phyloP scores from a whole-genome alignment of 169 alveolate genomes.

The Eimeria sp. region DNA sequence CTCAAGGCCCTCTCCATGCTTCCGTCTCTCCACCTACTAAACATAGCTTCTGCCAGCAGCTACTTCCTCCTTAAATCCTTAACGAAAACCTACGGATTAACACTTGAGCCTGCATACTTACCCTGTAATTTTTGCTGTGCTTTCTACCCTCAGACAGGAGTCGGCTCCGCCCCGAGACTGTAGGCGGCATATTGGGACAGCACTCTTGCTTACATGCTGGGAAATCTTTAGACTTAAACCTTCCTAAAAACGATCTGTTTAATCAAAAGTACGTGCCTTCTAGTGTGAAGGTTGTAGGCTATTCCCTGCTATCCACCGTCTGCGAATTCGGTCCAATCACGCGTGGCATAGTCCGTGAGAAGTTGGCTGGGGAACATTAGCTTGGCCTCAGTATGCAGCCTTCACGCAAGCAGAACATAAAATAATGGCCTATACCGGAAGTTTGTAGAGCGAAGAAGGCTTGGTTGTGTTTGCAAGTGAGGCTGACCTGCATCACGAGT shows the following conservation, averaged over 20 bases:
- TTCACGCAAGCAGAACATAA: not conserved
- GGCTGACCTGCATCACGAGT: not conserved
- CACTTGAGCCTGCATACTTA: not conserved
- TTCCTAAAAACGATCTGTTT: not conserved
- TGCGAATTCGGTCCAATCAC: not conserved
- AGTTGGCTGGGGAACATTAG: too few species aligned
- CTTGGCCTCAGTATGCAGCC: too few species aligned
- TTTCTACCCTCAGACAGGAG: constrained; percentile 1
- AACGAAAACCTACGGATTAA: not conserved
- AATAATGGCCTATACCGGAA: not conserved
- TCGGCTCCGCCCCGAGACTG: constrained; percentile 67
- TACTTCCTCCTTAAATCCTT: not conserved
- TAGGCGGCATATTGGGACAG: not conserved
- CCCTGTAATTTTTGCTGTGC: not conserved
- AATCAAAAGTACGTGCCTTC: not conserved
- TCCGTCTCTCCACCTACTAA: constrained; percentile 45
- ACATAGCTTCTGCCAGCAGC: not conserved
- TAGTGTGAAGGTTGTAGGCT: not conserved
- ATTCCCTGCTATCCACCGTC: not conserved
- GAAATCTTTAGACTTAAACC: not conserved
- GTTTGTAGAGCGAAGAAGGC: not conserved
- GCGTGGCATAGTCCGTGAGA: too few species aligned
- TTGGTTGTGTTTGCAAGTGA: not conserved
- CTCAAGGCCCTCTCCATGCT: constrained; percentile 53
- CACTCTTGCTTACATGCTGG: not conserved